These are phyloP conservation scores for Ustilago sp. DNA, from an alignment of 1,284 basidiomycete species.

Conservation along the genomic window DNA sequence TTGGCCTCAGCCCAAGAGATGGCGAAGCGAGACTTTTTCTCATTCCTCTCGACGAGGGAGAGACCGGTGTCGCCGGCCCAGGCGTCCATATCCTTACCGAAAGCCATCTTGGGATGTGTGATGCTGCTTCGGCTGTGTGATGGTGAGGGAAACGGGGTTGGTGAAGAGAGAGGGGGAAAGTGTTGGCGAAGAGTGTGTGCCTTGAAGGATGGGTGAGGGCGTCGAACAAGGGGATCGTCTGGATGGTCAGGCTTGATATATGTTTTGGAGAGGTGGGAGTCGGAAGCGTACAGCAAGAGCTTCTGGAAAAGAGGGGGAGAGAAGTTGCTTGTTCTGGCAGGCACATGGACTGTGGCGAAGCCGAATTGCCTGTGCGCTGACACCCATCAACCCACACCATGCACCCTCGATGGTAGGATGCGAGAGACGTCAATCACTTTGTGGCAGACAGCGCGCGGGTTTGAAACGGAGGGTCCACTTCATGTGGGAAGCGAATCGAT, in stretches of 20 bases:
- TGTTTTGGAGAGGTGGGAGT: conserved; percentile 11
- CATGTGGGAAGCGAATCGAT: background rate
- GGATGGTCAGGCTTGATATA: conserved; percentile 31
- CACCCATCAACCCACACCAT: background rate
- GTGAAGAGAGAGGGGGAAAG: background rate
- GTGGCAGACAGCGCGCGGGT: conserved; percentile 1
- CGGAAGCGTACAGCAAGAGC: background rate
- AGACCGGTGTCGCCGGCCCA: conserved; percentile 59
- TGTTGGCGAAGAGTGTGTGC: conserved; percentile 9
- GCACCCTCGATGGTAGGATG: background rate
- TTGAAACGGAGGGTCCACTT: conserved; percentile 6
- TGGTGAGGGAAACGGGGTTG: conserved; percentile 2
- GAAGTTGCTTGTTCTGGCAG: conserved; percentile 2
- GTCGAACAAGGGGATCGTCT: background rate
- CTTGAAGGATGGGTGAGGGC: conserved; percentile 11
- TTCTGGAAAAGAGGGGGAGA: background rate
- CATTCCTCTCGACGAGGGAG: conserved; percentile 58
- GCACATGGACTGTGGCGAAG: background rate
- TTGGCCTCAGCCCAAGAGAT: conserved; percentile 64
- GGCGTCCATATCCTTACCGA: conserved; percentile 63
- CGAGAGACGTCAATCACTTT: background rate
- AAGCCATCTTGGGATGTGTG: conserved; percentile 48
- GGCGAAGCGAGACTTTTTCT: conserved; percentile 53
- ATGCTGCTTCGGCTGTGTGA: conserved; percentile 9
- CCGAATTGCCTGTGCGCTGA: background rate